Base-by-base conservation (phyloP, 495 filamentous ascomycete species). In the Chlorociboria aeruginascens region DNA sequence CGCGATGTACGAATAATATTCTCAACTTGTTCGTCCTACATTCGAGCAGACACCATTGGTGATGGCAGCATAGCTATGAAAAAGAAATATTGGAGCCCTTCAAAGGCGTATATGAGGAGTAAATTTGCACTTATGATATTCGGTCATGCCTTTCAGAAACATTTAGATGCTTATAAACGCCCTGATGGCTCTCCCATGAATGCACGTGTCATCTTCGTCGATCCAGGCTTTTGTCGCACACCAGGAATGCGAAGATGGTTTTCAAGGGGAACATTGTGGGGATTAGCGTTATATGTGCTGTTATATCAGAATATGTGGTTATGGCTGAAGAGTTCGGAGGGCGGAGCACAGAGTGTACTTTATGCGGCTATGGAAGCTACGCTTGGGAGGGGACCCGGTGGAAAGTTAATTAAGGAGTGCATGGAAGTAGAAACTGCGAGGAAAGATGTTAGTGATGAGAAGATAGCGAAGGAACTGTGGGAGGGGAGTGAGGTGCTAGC, bases 111-210 rank as follows among this genome's bases (percentile, higher is more conserved):
- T 63, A 83, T 81, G 11, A 74, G 86, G 31, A 92, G 86, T 63
- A 96, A 97, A 66, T 70, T 96, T 53, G 83, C 92, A 6, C 69
- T 93, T 39, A 93, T 89, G 74, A 73, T 81, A 32, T 95, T 96
- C 60, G 87, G 84, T 6, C 74, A 78, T 45, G 81, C 89, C 11
- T 95, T 87, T 62, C 89, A 96, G 64, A 86, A 90, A 58, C 88
- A 93, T 59, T 68, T 97, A 17, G 81, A 84, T 52, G 67, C 79
- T 6, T 89, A 90, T 61, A 70, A 82, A 47, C 74, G 92, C 11
- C 86, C 89, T 0, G 92, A 99, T 60, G 72, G 82, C 47, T 65
- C 83, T 32, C 86, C 86, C 3, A 79, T 79, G 61, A 92, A 88
- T 61, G 72, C 86, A 6, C 72, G 84, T 17, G 84, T 95, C 10